These are phyloP conservation scores for Alternaria ventricosa DNA, from an alignment of 2,329 filamentous ascomycete genomes.

Conservation along the genomic window DNA sequence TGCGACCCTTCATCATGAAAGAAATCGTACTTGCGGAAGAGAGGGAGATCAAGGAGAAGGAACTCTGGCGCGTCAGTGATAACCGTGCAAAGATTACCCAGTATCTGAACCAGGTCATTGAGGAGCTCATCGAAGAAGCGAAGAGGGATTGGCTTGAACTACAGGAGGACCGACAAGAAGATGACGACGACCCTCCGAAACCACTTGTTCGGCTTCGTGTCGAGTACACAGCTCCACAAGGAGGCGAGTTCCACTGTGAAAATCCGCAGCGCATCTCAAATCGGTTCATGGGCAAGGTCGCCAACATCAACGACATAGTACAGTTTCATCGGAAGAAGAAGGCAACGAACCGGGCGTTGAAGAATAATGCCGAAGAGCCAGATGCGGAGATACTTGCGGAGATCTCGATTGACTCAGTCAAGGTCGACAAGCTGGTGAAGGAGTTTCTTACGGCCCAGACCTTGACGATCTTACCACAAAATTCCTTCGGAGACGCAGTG, in stretches of 20 bases:
- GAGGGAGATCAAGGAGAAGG: slow-evolving; percentile 75
- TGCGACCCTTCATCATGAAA: slow-evolving; percentile 86
- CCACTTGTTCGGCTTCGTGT: slow-evolving; percentile 90
- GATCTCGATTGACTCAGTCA: slow-evolving; percentile 74
- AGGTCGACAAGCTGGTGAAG: slow-evolving; percentile 85
- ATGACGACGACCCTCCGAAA: slow-evolving; percentile 70
- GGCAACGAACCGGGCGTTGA: slow-evolving; percentile 53
- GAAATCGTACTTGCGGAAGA: slow-evolving; percentile 82
- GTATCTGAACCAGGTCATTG: slow-evolving; percentile 77
- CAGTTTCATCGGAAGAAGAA: slow-evolving; percentile 91
- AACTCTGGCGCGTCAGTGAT: slow-evolving; percentile 79
- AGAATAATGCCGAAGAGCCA: slow-evolving; percentile 63
- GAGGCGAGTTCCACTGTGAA: slow-evolving; percentile 85
- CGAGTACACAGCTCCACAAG: slow-evolving; percentile 85
- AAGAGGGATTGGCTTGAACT: slow-evolving; percentile 78
- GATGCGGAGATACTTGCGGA: slow-evolving; percentile 68
- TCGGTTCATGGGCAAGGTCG: slow-evolving; percentile 86
- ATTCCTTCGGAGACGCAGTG: slow-evolving; percentile 90
- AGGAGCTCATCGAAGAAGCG: slow-evolving; percentile 86
- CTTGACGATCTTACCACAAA: slow-evolving; percentile 90
- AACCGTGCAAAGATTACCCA: slow-evolving; percentile 82
- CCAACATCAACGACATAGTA: slow-evolving; percentile 92
- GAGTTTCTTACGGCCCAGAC: slow-evolving; percentile 88
- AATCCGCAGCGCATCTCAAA: slow-evolving; percentile 97
- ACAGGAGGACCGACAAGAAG: slow-evolving; percentile 62